Base-by-base conservation (phyloP, 345 rosid genomes). In the Noccaea caerulescens region DNA sequence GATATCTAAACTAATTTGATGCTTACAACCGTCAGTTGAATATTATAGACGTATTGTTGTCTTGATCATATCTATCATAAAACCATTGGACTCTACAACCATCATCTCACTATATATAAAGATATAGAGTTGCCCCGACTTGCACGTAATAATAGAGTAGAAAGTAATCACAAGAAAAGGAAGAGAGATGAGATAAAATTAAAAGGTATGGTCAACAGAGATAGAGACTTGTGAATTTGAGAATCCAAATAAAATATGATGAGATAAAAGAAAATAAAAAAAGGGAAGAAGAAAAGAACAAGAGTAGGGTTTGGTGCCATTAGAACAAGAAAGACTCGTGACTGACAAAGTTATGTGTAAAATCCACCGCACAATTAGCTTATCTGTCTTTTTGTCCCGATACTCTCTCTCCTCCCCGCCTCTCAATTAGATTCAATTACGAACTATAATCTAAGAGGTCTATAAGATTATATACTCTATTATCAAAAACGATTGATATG, bases 261-360 rank as follows among this genome's bases (percentile, higher is more conserved):
- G 46, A 66, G 14, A 33, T 2, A 3, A 27, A 16, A 65, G n/a
- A 9, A n/a, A 36, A 45, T 20, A 11, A 12, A 47, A 50, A 41
- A 39, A 65, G 27, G 18, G 11, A 7, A 49, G 74, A 14, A 69
- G 63, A 54, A 75, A 75, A 68, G 33, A 75, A 75, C 79, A 75
- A 68, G 63, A 75, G 3, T 61, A 55, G 74, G 20, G 59, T 75
- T 69, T 76, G 80, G 80, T 70, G 47, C n/a, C 62, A 75, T 63
- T 63, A 72, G 73, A 77, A 61, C 63, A 77, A 77, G 72, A 77
- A 30, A 66, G 80, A 66, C 80, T 77, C 77, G 80, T 77, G 80
- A 77, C 76, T 72, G 73, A 66, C 69, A 72, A 71, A 58, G 53
- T 46, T 64, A 50, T 58, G 66, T 53, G 58, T 12, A 66, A 58